Evolutionary conservation across 257 asterid genomes (phyloP), one percentile per base, ranked within the genome.

Genomic region (Verbena officinalis): DNA sequence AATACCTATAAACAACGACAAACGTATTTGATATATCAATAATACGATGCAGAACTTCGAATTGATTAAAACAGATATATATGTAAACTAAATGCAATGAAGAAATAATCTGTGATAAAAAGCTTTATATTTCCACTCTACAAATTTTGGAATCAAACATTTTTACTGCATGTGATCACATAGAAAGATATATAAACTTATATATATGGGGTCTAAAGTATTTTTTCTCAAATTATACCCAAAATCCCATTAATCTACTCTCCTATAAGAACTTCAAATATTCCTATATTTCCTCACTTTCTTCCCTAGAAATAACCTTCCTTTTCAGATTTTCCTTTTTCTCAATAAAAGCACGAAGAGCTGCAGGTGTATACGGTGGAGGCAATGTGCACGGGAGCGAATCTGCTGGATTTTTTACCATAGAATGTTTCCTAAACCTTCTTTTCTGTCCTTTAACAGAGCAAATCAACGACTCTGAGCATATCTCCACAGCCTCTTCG

Each of bases 381-480:
- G 83, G 84, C 74, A 87, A 62, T 9, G 24, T 20, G 74, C 98
- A 93, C 0, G 96, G 91, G 33, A 60, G 67, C 27, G 80, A 71
- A 39, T 60, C 73, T 7, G 92, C 64, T n/a, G 87, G 77, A 56
- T 45, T 62, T 42, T 73, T 78, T 59, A 84, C 81, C 88, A 71
- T 84, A 0, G 98, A 85, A 14, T 72, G 67, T 27, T 50, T 72
- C 75, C 82, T 74, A 54, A 72, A 86, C 51, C 75, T 81, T 86
- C 76, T 85, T 63, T 62, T 76, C 59, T 71, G 65, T 10, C 97
- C 97, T 75, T 71, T 77, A 14, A 81, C 83, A 1, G 86, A 72
- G 67, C 96, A 89, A 51, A 85, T 62, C 79, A 78, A 49, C 7
- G 82, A 67, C 69, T 92, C 95, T 0, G 91, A 73, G 56, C 98